These are phyloP conservation scores for Clarireedia hainanense DNA, from an alignment of 2,329 filamentous ascomycete genomes.

Conservation along the genomic window DNA sequence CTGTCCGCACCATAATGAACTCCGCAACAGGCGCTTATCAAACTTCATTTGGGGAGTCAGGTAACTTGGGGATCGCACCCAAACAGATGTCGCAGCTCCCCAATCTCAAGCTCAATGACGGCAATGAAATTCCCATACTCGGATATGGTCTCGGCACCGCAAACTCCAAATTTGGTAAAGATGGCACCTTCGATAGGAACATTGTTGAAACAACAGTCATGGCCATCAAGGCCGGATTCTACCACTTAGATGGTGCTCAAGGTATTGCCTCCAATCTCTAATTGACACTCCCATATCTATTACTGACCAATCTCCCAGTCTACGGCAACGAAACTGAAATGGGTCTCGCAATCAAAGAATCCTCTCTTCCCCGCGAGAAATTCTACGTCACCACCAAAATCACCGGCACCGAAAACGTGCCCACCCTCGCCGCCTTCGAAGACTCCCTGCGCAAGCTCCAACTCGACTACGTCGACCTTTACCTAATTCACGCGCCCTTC, in stretches of 20 bases:
- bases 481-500: constrained; percentile 54
- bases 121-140: constrained; percentile 62
- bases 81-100: constrained; percentile 50
- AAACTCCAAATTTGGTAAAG: constrained; percentile 42
- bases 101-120: constrained; percentile 64
- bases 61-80: constrained; percentile 66
- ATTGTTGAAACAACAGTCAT: constrained; percentile 44
- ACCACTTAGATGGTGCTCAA: constrained; percentile 69
- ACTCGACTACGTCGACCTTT: constrained; percentile 65
- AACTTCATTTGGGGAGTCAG: constrained; percentile 15
- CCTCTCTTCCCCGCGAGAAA: constrained; percentile 55
- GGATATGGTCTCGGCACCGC: constrained; percentile 68
- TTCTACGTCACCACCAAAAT: constrained; percentile 63
- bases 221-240: constrained; percentile 62
- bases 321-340: constrained; percentile 64
- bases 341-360: constrained; percentile 61
- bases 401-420: constrained; percentile 27
- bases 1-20: constrained; percentile 28
- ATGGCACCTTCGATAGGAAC: constrained; percentile 42
- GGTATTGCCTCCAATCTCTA: constrained; percentile 31
- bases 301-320: constrained; percentile 29
- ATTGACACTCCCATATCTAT: neutral
- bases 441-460: constrained; percentile 53
- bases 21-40: constrained; percentile 34
- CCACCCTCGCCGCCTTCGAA: constrained; percentile 42